These are phyloP conservation scores for Quercus tomentella DNA, from an alignment of 331 rosid species.

Conservation along the genomic window DNA sequence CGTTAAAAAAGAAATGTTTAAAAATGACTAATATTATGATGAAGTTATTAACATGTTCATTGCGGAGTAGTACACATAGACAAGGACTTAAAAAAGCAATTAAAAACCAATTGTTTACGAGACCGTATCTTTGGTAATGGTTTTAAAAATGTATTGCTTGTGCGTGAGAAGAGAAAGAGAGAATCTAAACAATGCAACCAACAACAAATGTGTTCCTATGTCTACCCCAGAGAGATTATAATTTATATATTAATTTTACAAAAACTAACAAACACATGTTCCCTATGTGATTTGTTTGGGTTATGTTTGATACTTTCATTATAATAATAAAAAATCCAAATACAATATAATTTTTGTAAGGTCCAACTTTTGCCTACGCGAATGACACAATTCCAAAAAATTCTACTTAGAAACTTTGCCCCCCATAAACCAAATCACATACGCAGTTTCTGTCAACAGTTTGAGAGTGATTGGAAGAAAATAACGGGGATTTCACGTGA, in stretches of 20 bases:
- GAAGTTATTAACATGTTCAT: no score
- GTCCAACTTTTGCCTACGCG: slow-evolving; percentile 3
- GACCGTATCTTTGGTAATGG: no score
- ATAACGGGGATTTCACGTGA: slow-evolving; percentile 26
- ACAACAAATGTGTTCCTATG: background rate
- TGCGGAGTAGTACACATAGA: no score
- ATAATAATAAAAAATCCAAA: no score
- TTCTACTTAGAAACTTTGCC: slow-evolving; percentile 23
- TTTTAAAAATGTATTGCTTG: no score
- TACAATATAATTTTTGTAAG: background rate
- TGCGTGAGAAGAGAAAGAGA: no score
- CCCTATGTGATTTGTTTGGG: slow-evolving; percentile 24
- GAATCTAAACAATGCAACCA: background rate
- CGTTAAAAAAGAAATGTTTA: no score
- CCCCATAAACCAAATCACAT: slow-evolving; percentile 8
- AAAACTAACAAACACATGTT: slow-evolving; percentile 16
- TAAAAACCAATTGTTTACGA: no score
- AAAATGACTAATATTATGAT: no score
- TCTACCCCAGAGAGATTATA: slow-evolving; percentile 6
- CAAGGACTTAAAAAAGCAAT: no score
- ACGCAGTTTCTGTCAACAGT: slow-evolving; percentile 13
- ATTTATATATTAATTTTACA: background rate
- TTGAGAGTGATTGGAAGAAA: background rate
- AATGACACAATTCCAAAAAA: slow-evolving; percentile 15
- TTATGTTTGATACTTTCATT: slow-evolving; percentile 1